Base-by-base conservation (phyloP, 805 yeast genomes). In the Diddensiella caesifluorescens region DNA sequence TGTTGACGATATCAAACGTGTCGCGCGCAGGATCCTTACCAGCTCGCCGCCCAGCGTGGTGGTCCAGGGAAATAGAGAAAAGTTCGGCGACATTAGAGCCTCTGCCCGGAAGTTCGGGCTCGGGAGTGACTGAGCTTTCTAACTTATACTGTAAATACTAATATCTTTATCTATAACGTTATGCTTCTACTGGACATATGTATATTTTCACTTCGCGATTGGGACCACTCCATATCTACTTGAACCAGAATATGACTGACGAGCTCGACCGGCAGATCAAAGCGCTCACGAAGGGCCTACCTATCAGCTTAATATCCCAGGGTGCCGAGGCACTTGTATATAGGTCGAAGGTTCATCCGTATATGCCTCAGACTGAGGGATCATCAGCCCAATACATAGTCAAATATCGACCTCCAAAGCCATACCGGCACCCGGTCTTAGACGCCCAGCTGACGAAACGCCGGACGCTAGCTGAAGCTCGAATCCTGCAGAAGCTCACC, bases 251-350 rank as follows among this genome's bases (percentile, higher is more conserved):
- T 7, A 29, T 29, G 32, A 29, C 32, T 7, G 32, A 29, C 12
- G 32, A 29, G 32, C 40, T 48, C 4, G 52, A 48, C 25, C 21
- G 20, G 13, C 48, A 48, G 43, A 43, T 50, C 4, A 32, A 35
- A 35, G 37, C 34, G 13, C n/a, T 50, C n/a, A 45, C 50, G 3
- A 27, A 35, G 25, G 40, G 41, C 4, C 65, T 80, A 4, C 75
- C 79, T 0, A 56, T 82, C 3, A 54, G 60, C 1, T 66, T 75
- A 22, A 65, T 87, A 2, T 83, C 94, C 0, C 96, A 87, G 56
- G 96, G 96, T 20, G 96, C 96, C 1, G 96, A 87, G 59, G 95
- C 95, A 0, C 69, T 86, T 7, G 88, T 86, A 2, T 84, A 83
- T 60, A 58, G 67, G 9, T 72, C 90, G 0, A 45, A 60, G 1